Base-by-base conservation (phyloP, 2,329 filamentous ascomycete species). In the Venturia carpophila region DNA sequence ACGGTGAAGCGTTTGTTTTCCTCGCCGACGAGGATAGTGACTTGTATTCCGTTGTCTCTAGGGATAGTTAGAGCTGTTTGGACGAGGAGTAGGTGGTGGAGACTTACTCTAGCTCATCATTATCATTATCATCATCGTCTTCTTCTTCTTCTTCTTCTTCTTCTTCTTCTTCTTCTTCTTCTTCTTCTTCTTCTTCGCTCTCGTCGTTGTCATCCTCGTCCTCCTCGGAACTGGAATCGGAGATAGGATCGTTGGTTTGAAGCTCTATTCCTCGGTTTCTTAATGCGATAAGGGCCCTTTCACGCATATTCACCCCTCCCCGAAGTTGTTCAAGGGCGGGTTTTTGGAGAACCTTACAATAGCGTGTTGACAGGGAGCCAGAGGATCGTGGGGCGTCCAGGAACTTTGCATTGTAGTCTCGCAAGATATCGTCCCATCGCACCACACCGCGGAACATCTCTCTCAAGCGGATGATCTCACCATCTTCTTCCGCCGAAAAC, bases 21-120 rank as follows among this genome's bases (percentile, higher is more conserved):
- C 17, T 56, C 21, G 30, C 63, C 63, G 24, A 64, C 30, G 39
- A 64, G 47, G 9, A 64, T 42, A 24, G 63, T 64, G 27, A 64
- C 34, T 41, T 64, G 11, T 15, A 11, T 41, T 21, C 37, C 47
- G 37, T 60, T 42, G 15, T 63, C 27, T 1, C 58, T 61, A 24
- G 15, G 42, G 6, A 43, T 58, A 15, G 27, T 58, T 58, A 58
- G 52, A 37, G 13, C 17, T 37, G 15, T 37, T 19, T 21, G n/a
- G 27, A 37, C 3, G 15, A n/a, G 4, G 15, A 37, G n/a, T 27
- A n/a, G 4, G 30, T 34, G 15, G 19, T 17, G 30, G 30, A 7
- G 11, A 58, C 52, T 58, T 58, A 58, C 52, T 58, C 52, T 37
- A 10, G 47, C n/a, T 52, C 47, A 27, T 49, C 47, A 21, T 52